Conservation (phyloP, 768 basidiomycete species). For the Leccinum pellstonianum region DNA sequence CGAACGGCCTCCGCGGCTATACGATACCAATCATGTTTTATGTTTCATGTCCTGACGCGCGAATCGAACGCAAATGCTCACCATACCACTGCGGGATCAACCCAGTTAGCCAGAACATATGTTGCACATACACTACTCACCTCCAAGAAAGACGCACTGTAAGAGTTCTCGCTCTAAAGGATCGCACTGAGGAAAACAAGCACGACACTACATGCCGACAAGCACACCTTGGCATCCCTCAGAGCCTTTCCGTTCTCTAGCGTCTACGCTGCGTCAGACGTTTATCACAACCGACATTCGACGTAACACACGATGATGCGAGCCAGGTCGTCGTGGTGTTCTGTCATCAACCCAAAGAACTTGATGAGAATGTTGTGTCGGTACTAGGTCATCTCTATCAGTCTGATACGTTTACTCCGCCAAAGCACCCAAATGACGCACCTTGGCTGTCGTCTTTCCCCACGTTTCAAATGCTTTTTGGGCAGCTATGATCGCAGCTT, state of each 20-base stretch:
- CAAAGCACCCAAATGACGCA: slow-evolving; percentile 28
- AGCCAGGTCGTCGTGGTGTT: slow-evolving; percentile 83
- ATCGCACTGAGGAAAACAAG: neutral
- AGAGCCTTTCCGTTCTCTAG: slow-evolving; percentile 95
- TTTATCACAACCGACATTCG: slow-evolving; percentile 1
- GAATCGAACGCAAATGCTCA: slow-evolving; percentile 29
- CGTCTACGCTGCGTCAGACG: slow-evolving; percentile 49
- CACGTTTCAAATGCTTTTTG: slow-evolving; percentile 77
- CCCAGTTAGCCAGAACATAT: slow-evolving; percentile 2
- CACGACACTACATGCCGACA: neutral
- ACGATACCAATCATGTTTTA: slow-evolving; percentile 6
- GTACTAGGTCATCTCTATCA: slow-evolving; percentile 41
- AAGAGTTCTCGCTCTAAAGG: slow-evolving; percentile 72
- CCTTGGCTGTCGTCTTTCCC: slow-evolving; percentile 87
- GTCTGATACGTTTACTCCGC: neutral
- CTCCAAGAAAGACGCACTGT: slow-evolving; percentile 85
- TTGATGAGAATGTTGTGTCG: slow-evolving; percentile 84
- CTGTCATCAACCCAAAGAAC: slow-evolving; percentile 73
- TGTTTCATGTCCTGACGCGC: neutral
- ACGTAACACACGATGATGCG: slow-evolving; percentile 69
- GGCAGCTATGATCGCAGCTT: slow-evolving; percentile 82
- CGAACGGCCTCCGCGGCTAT: slow-evolving; percentile 90
- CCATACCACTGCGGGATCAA: slow-evolving; percentile 69
- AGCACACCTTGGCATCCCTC: slow-evolving; percentile 68
- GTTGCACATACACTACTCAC: slow-evolving; percentile 37